Conservation (phyloP, 2,329 filamentous ascomycete species). For the Paraphaeosphaeria minitans region DNA sequence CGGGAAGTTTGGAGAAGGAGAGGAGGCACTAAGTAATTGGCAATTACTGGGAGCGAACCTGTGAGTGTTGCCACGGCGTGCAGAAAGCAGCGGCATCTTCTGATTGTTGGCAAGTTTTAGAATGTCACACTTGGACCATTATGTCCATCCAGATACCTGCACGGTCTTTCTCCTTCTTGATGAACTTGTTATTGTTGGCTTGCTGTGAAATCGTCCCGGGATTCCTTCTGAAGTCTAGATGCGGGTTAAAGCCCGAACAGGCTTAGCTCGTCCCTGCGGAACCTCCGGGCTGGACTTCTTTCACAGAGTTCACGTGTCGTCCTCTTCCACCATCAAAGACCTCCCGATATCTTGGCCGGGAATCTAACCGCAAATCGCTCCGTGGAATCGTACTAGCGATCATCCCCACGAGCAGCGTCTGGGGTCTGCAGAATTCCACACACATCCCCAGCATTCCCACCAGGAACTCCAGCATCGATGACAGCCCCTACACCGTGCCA, state of each 20-base stretch:
- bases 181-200: not conserved
- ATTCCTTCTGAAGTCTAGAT: not conserved
- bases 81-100: not conserved
- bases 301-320: not conserved
- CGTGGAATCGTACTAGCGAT: not conserved
- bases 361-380: not conserved
- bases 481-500: not conserved
- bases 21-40: conserved; percentile 1
- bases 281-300: no score
- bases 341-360: not conserved
- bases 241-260: no score
- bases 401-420: conserved; percentile 1
- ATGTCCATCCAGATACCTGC: no score
- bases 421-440: not conserved
- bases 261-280: not conserved
- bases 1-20: conserved; percentile 21
- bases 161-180: no score
- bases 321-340: not conserved
- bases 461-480: not conserved
- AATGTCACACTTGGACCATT: no score
- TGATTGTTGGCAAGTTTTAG: not conserved
- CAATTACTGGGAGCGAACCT: not conserved
- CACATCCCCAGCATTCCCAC: not conserved
- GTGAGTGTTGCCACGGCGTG: not conserved
- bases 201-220: not conserved